Conservation (phyloP, 1,284 basidiomycete species). For the Hemileia vastatrix region DNA sequence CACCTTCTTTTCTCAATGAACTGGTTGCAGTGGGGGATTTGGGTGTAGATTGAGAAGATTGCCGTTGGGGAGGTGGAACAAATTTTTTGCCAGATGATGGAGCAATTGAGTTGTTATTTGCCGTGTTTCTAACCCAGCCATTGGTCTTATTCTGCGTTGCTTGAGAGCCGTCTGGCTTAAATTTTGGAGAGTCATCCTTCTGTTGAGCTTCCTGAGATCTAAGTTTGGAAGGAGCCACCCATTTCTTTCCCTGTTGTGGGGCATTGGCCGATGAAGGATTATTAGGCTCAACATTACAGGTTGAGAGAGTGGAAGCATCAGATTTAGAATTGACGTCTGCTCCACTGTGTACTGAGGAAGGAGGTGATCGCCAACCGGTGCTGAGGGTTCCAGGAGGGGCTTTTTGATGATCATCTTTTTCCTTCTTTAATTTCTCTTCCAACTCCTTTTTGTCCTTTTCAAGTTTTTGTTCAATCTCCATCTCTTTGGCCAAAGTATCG, state of each 20-base stretch:
- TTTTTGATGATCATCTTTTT: conserved; percentile 2
- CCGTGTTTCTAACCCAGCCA: too few species aligned
- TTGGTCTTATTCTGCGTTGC: too few species aligned
- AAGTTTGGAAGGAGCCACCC: too few species aligned
- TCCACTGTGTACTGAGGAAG: too few species aligned
- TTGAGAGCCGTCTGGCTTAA: too few species aligned
- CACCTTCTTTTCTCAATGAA: conserved; percentile 19
- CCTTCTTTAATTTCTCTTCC: conserved; percentile 17
- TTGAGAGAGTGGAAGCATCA: too few species aligned
- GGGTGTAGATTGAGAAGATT: conserved; percentile 1
- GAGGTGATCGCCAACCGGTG: too few species aligned
- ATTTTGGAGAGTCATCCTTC: neutral
- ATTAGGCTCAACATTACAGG: too few species aligned
- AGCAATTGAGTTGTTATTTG: neutral
- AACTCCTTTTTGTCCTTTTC: conserved; percentile 6
- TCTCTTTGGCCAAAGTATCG: conserved; percentile 15
- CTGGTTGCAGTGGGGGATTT: conserved; percentile 11
- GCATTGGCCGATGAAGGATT: too few species aligned
- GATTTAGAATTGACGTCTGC: too few species aligned
- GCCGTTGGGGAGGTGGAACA: neutral
- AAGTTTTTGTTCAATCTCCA: conserved; percentile 18
- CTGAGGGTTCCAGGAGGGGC: too few species aligned
- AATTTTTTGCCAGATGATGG: neutral
- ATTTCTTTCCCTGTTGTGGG: too few species aligned
- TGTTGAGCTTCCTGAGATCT: conserved; percentile 13